These are phyloP conservation scores for Colletotrichum tropicicola DNA, from an alignment of 2,329 filamentous ascomycete species.

Conservation along the genomic window DNA sequence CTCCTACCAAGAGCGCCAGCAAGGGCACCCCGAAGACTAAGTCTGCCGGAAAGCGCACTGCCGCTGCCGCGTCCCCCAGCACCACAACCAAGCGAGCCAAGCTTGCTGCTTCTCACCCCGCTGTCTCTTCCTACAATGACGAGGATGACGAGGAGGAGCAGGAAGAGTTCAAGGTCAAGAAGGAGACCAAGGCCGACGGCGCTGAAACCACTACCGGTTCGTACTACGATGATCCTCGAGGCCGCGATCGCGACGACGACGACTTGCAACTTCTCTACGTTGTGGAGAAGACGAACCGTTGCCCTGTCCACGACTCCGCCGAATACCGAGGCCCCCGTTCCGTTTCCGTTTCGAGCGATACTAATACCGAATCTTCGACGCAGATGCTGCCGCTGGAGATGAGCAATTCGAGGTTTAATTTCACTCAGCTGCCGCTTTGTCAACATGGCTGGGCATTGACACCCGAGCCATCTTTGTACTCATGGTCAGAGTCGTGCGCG, in stretches of 20 bases:
- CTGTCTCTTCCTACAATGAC: constrained; percentile 13
- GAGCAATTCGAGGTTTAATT: constrained; percentile 6
- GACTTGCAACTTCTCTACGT: constrained; percentile 30
- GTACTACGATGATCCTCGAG: constrained; percentile 16
- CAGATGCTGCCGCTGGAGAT: constrained; percentile 13
- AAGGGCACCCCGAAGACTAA: constrained; percentile 34
- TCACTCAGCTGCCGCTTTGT: neutral
- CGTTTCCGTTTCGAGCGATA: constrained; percentile 23
- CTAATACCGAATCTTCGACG: constrained; percentile 22
- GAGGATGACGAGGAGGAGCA: constrained; percentile 17
- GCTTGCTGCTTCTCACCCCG: constrained; percentile 20
- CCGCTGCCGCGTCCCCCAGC: neutral
- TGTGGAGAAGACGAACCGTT: constrained; percentile 21
- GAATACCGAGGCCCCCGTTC: constrained; percentile 6
- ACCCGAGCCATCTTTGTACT: neutral
- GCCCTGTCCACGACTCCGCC: constrained; percentile 19
- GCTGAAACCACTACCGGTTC: constrained; percentile 10
- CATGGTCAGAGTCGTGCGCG: constrained; percentile 13
- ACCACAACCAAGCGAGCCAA: constrained; percentile 24
- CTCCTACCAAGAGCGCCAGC: constrained; percentile 33
- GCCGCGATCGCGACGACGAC: constrained; percentile 25
- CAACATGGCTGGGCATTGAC: constrained; percentile 17
- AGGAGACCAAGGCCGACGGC: neutral
- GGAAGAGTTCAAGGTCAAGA: constrained; percentile 16
- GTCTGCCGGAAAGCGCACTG: constrained; percentile 18